Base-by-base conservation (phyloP, 805 yeast genomes). In the Candida rishiriensis region DNA sequence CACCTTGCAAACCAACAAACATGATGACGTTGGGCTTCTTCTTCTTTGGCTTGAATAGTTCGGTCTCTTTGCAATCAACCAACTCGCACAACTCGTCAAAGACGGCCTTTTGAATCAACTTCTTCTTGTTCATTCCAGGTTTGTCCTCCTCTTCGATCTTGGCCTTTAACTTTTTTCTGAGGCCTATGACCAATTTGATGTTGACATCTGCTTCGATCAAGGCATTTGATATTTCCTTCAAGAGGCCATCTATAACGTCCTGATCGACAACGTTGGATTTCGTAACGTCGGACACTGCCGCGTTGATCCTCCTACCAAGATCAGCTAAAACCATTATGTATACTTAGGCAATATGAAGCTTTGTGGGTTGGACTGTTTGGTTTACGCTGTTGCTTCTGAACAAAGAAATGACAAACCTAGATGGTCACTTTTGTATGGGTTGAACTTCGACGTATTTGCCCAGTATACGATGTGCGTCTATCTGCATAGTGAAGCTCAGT, bases 1-100 rank as follows among this genome's bases (percentile, higher is more conserved):
- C 93, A 71, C 99, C 99, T 66, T 93, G 99, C 48, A 93, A 72
- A 61, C 99, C 99, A 47, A 93, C 99, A 75, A 93, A 86, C 99
- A 93, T 93, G 52, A 93, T 85, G 29, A 91, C 86, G 59, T 85
- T 80, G 10, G 80, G 61, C 56, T 78, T 76, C 56, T 88, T 82
- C 71, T 90, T 90, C 70, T 85, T 85, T 34, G 97, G 98, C 66
- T 85, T 85, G 61, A 81, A 91, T 7, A 54, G 38, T 42, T 53
- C 56, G 1, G 56, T 54, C 36, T 59, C 61, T 49, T 73, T 70
- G 39, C 83, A 84, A 58, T 90, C 97, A 18, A 93, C 96, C 34
- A 93, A 72, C 7, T 78, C 80, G 57, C 90, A 86, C 36, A 93
- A 74, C 68, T 93, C 97, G 60, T 93, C 99, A 66, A 85, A 93